A percentile compares a stretch with the other conserved stretches of the same genome.
Evolutionary conservation across 345 rosid genomes (phyloP).

Genomic region (Syzygium aromaticum): DNA sequence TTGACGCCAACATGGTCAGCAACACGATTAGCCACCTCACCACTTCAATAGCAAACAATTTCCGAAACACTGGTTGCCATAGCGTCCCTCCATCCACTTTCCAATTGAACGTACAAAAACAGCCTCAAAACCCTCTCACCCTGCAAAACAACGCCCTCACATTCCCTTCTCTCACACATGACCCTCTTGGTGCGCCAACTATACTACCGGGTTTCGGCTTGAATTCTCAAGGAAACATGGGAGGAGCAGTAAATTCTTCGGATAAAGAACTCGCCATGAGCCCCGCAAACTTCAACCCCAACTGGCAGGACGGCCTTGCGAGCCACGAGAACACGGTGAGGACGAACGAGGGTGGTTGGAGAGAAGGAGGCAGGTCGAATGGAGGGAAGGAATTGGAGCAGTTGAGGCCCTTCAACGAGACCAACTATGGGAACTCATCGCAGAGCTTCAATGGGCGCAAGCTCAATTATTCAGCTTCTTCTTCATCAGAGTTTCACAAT

Average conservation of each 20-base stretch:
- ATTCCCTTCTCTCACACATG: constrained; percentile 3
- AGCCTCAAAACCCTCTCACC: neutral
- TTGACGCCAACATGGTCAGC: neutral
- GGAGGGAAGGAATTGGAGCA: constrained; percentile 10
- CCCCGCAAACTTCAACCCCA: neutral
- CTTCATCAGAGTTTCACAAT: constrained; percentile 45
- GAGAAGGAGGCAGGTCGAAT: constrained; percentile 1
- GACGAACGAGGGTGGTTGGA: constrained; percentile 9
- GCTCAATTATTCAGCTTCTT: constrained; percentile 23
- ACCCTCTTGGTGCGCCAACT: neutral
- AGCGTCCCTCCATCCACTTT: neutral
- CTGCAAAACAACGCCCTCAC: neutral
- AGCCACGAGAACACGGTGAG: neutral
- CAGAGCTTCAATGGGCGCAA: constrained; percentile 24
- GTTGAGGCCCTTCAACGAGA: constrained; percentile 16
- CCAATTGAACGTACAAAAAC: neutral
- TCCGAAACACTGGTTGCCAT: neutral
- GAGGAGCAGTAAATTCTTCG: neutral
- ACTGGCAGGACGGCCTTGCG: neutral
- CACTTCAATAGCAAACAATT: neutral
- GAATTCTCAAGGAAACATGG: neutral
- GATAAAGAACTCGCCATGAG: neutral
- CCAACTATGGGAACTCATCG: constrained; percentile 1
- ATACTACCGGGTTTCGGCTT: neutral
- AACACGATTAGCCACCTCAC: neutral